Conservation (phyloP, 306 rosid genomes). For the Cicer pinnatifidum region DNA sequence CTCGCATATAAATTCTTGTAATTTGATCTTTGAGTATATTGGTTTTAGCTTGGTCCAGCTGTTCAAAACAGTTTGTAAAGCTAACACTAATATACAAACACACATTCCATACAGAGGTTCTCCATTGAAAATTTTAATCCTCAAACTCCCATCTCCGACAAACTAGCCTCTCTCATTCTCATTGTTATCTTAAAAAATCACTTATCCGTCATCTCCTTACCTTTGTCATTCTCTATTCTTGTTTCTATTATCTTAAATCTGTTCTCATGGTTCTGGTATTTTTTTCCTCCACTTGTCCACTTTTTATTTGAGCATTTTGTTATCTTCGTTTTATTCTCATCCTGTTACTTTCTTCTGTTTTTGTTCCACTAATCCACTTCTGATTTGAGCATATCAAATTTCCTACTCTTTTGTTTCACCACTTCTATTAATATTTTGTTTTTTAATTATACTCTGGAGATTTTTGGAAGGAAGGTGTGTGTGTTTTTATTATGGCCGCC, state of each 20-base stretch:
- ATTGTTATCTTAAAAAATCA: not conserved
- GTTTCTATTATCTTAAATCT: not conserved
- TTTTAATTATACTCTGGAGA: not conserved
- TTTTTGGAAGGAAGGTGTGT: no score
- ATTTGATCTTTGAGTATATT: no score
- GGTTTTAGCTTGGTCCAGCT: no score
- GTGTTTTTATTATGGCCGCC: not conserved
- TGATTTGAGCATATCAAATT: not conserved
- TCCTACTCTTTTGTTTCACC: not conserved
- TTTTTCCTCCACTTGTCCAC: not conserved
- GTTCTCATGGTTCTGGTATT: not conserved
- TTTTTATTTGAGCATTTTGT: slow-evolving; percentile 10
- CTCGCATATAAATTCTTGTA: no score
- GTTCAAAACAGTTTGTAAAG: no score
- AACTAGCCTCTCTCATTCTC: not conserved
- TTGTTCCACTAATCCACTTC: not conserved
- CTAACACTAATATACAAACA: no score
- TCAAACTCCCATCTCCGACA: not conserved
- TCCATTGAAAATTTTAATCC: not conserved
- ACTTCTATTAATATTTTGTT: not conserved
- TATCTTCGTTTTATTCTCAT: not conserved
- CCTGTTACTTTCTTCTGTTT: not conserved
- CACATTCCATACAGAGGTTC: not conserved
- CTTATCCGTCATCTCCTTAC: not conserved
- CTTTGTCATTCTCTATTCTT: not conserved